Evolutionary conservation across 208 protist genomes (phyloP), one percentile per base, ranked within the genome.

Genomic region (Jaenimonas drosophilae): DNA sequence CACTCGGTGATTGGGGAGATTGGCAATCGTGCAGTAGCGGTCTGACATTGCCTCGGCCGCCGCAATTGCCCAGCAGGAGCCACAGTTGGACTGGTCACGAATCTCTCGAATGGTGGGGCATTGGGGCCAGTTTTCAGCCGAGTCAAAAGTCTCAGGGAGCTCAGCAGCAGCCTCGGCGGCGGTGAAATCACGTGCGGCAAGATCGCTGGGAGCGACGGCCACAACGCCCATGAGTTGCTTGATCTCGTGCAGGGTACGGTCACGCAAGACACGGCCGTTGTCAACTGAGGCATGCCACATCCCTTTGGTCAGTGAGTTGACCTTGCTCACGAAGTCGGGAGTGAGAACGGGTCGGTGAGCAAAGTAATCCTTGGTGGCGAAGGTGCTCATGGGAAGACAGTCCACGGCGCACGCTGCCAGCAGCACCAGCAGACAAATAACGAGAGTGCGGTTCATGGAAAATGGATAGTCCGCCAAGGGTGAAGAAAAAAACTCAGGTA

Each of bases 11-110:
- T 81, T 64, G 4, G 53, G 45, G 39, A 73, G 40, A 9, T 81
- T 75, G 42, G 59, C 60, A 38, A 75, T 43, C 37, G 87, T 94
- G 76, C 90, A 96, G 56, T 89, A 80, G 50, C 90, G 76, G 61
- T 95, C 86, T 12, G 78, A 72, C 4, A 94, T 83, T 25, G 83
- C 59, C 55, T 83, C 81, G 37, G 73, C 69, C n/a, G 85, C 72
- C 6, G 70, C 74, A 43, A 96, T 88, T 25, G 88, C 88, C 89
- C 89, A 96, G 78, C 89, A 96, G 36, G 70, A 85, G 31, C 86
- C 89, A 66, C 89, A 96, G 47, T 50, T 69, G 19, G 71, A 88
- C 70, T 95, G 88, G 56, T 95, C 88, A 23, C 80, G 72, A 42
- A 95, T 82, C 43, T 83, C 59, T 14, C 37, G 16, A 45, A 86